Evolutionary conservation across 106 monocot genomes (phyloP), one percentile per base, ranked within the genome.

Genomic region (Platanthera zijinensis): DNA sequence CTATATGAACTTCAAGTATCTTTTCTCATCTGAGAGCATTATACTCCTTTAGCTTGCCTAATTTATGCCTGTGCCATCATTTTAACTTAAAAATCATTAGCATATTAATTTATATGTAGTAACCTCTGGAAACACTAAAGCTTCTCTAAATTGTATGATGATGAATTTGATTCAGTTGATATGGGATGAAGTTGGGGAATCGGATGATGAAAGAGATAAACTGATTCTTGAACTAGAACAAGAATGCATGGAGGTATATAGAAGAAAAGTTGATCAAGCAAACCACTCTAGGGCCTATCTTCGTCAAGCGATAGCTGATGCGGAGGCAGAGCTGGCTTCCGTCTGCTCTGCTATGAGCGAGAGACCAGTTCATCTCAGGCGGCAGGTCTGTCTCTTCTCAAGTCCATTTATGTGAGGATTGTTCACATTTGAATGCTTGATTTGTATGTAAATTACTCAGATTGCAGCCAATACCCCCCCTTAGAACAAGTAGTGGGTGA

Each of bases 111-210:
- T 64, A 64, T 25, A 30, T 21, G 3, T 30, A 28, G 10, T 7
- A 64, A 1, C 4, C 28, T 64, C 10, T 30, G 25, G 10, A 66
- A 66, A 32, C 10, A 10, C 11, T 66, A 66, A 32, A 30, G 28
- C 9, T 30, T 3, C 11, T 66, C 25, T 32, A 19, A 72, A 51
- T 4, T 7, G 9, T 46, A 10, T 50, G 1, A 0, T 72, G 5
- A 10, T 69, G 4, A 48, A 46, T 73, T 75, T 39, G 17, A 78
- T 78, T 77, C 76, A 95, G 94, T 78, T 82, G 14, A 95, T 95
- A 81, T 95, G 94, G 94, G 87, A 89, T 77, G 94, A 95, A 72
- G 80, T 91, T 69, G 94, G 94, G 28, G 94, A 95, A 78, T 73
- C 85, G 25, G 85, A 91, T 64, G 72, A 74, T 6, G 89, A 91